Base-by-base conservation (phyloP, 108 stramenopile species). In the Pseudonitzschia pungens region DNA sequence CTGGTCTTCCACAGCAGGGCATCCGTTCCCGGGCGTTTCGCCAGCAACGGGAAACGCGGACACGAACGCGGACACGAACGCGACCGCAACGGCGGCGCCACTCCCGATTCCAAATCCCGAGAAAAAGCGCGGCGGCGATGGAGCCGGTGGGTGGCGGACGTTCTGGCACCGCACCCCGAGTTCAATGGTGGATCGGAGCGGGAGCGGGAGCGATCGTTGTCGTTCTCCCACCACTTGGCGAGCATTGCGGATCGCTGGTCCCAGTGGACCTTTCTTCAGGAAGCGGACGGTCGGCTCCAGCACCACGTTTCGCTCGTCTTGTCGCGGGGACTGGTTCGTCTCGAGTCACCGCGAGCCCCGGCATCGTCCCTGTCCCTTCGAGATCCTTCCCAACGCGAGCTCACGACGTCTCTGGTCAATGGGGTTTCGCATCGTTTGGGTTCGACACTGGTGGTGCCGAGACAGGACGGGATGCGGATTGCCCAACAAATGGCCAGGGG, bases 401-500 rank as follows among this genome's bases (percentile, higher is more conserved):
- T 70, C 66, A 77, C 60, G 9, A 65, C 41, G 28, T 12, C 68
- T 24, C 32, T 92, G 10, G 69, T 92, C 12, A 79, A 83, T 45
- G 93, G 93, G 16, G 83, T 90, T 11, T 84, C 89, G 16, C 73
- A 75, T 62, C 87, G 93, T 24, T 70, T 94, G 57, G 83, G 88
- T 45, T 81, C 86, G 16, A 79, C 81, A 32, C 53, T 83, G 40
- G 14, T 81, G 12, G 68, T 62, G 0, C 72, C 90, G 60, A 78
- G 93, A 40, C 69, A 69, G 28, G 88, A 90, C 72, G 93, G 93
- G 41, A 94, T 94, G 90, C 77, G 77, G n/a, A 67, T 92, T 42
- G 93, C 83, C 16, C 83, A 86, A 66, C 72, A 68, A 6, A 48
- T 92, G 79, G 86, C 90, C 11, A 52, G 55, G 31, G 70, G 81